Evolutionary conservation across 768 basidiomycete genomes (phyloP).

Genomic region (Russula virescens): DNA sequence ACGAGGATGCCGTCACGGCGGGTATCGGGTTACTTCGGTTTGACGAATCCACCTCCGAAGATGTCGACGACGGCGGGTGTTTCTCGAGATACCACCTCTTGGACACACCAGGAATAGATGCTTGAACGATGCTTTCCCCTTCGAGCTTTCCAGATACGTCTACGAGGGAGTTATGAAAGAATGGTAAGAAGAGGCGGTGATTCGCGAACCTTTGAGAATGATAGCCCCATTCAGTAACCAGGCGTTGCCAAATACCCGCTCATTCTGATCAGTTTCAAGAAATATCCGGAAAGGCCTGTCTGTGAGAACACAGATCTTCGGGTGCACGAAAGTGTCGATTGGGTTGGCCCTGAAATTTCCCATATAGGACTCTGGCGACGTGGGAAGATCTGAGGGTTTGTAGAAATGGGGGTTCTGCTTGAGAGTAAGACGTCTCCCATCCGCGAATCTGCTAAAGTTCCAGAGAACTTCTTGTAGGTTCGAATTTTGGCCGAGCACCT

Average conservation of each 20-base stretch:
- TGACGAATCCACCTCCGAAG: background rate
- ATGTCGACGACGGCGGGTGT: background rate
- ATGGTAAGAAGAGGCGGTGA: too few species aligned
- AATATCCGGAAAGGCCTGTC: conserved; percentile 5
- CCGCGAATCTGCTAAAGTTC: conserved; percentile 7
- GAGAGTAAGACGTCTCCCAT: background rate
- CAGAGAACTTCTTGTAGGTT: background rate
- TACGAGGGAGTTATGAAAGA: background rate
- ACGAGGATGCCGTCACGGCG: background rate
- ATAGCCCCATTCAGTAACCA: background rate
- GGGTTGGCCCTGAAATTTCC: background rate
- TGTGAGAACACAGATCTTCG: background rate
- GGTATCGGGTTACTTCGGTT: background rate
- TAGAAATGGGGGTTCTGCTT: conserved; percentile 17
- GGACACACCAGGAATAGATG: background rate
- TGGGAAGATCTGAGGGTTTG: background rate
- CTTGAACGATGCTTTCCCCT: conserved; percentile 1
- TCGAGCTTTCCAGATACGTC: conserved; percentile 2
- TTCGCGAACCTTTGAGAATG: conserved; percentile 4
- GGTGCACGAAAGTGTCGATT: background rate
- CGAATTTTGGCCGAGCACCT: background rate
- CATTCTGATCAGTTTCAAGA: background rate
- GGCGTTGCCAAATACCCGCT: background rate
- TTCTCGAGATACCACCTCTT: background rate
- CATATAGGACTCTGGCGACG: background rate